Conservation (phyloP, 1,284 basidiomycete species). For the Mycena sp. region DNA sequence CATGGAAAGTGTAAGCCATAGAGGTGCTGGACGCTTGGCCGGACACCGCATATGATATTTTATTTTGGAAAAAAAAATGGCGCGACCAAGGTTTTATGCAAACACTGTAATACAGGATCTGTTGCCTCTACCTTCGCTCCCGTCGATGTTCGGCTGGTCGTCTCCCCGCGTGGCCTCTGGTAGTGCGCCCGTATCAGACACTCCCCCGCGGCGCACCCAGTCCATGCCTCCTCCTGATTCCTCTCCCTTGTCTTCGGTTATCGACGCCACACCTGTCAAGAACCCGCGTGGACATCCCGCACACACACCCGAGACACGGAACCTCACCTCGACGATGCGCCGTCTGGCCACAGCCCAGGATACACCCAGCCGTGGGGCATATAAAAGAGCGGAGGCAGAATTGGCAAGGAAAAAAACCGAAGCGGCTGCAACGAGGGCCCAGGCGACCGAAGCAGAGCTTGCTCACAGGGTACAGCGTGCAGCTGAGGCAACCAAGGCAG, state of each 20-base stretch:
- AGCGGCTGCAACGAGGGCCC: not conserved
- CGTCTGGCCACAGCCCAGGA: not conserved
- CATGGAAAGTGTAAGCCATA: too few species aligned
- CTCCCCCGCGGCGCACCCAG: not conserved
- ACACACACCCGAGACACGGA: not conserved
- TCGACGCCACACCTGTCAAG: constrained; percentile 5
- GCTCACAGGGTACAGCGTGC: not conserved
- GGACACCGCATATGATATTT: too few species aligned
- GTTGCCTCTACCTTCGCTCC: not conserved
- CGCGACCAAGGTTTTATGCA: too few species aligned
- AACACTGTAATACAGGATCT: too few species aligned
- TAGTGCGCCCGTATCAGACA: not conserved
- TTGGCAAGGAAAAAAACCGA: not conserved
- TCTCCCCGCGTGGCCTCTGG: not conserved
- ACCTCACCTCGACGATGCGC: not conserved
- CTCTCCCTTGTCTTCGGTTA: constrained; percentile 1
- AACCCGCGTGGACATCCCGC: not conserved
- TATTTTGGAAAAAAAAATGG: too few species aligned
- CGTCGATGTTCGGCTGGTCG: not conserved
- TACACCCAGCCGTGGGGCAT: not conserved
- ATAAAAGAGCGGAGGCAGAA: not conserved
- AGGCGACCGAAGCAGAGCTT: not conserved
- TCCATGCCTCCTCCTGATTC: not conserved
- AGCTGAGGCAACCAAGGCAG: not conserved
- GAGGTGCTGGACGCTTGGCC: too few species aligned